Base-by-base conservation (phyloP, 2,329 filamentous ascomycete genomes). In the Calonectria pauciramosa region DNA sequence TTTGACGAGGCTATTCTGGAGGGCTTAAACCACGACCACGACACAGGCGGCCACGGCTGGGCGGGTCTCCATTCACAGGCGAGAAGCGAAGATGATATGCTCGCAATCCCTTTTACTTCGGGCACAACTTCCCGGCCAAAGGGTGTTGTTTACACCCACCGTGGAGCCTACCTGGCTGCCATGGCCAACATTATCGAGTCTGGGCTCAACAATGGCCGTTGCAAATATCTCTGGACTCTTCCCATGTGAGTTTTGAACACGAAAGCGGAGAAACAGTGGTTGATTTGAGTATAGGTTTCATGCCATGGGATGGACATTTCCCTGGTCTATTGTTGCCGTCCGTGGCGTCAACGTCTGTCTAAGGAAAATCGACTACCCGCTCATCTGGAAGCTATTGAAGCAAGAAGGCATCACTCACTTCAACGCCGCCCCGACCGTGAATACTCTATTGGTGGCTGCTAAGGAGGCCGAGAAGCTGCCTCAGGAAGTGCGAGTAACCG, bases 311-410 rank as follows among this genome's bases (percentile, higher is more conserved):
- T 97, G 95, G 95, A 96, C 95, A 1, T 97, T 96, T 80, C 95
- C 95, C 0, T 98, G 96, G 97, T 91, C 96, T 1, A 91, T 98
- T n/a, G 97, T 95, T 14, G 95, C 96, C 1, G 96, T 97, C 6
- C 90, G 97, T 75, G 97, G 96, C n/a, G 97, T 96, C 4, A 96
- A 99, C 84, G 96, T 98, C 83, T 98, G 96, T 81, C 88, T 99
- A 23, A 91, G 97, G 75, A 99, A 98, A 87, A 95, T 99, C 77
- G 96, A 99, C 85, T 99, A 99, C 83, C 92, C 95, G 0, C 89
- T 96, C 73, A 98, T 99, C 74, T 99, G 97, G 97, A 91, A 91
- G 64, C 87, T 99, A 5, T 87, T 99, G 41, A 97, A 96, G 82
- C 91, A 95, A 68, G 95, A 99, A 85, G 89, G 91, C 9, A 94